phyloP scores from a whole-genome alignment of 345 rosid species.

The Stellera chamaejasme region DNA sequence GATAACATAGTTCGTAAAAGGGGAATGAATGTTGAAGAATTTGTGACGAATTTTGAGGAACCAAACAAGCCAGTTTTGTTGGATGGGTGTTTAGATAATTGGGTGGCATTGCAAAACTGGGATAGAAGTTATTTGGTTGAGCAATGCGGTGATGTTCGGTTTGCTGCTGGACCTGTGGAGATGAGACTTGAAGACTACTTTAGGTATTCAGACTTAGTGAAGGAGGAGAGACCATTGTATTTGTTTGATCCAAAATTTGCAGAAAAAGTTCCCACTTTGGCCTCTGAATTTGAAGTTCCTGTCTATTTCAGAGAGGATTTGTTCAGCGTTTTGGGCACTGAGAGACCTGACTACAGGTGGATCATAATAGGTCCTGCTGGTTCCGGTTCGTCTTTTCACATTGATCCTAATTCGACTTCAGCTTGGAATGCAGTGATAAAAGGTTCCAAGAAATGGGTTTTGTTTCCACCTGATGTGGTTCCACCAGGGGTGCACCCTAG shows the following conservation, averaged over 20 bases:
- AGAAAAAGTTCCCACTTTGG: conserved; percentile 65
- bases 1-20: conserved; percentile 69
- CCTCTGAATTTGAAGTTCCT: conserved; percentile 69
- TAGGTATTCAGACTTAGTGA: conserved; percentile 58
- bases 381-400: conserved; percentile 94
- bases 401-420: conserved; percentile 97
- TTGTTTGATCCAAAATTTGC: conserved; percentile 89
- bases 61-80: conserved; percentile 82
- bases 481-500: conserved; percentile 98
- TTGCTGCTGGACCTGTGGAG: conserved; percentile 80
- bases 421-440: conserved; percentile 95
- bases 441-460: conserved; percentile 93
- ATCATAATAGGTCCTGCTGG: conserved; percentile 90
- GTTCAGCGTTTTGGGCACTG: conserved; percentile 69
- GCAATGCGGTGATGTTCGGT: conserved; percentile 43
- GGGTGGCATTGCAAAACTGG: conserved; percentile 71
- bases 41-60: conserved; percentile 62
- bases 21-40: conserved; percentile 68
- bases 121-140: conserved; percentile 54
- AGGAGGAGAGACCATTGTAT: conserved; percentile 92
- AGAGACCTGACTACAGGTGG: conserved; percentile 94
- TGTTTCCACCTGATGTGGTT: conserved; percentile 88
- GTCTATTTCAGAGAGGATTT: conserved; percentile 76
- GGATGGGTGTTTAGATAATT: conserved; percentile 77
- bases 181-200: conserved; percentile 76